Base-by-base conservation (phyloP, 495 filamentous ascomycete species). In the Trichoderma virens region DNA sequence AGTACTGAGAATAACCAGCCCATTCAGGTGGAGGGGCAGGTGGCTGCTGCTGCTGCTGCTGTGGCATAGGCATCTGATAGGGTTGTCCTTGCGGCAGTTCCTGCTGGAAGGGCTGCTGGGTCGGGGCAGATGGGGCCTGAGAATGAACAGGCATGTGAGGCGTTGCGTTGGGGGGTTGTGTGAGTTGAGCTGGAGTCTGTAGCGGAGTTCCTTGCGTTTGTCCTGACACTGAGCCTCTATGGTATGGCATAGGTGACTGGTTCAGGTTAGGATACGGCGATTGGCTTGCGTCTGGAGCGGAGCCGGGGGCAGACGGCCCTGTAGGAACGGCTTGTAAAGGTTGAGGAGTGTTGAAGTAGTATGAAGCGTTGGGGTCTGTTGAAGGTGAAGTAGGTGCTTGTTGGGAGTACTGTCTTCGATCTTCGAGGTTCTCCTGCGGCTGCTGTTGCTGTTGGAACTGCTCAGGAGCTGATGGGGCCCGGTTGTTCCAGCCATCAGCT, bases 1-100 rank as follows among this genome's bases (percentile, higher is more conserved):
- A 73, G 41, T 90, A 84, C 67, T 86, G 83, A 3, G 78, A 79
- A 68, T 89, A 91, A 11, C 86, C 79, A 3, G 74, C 68, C 64
- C 86, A 80, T 9, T 80, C 74, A 38, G 75, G 74, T 13, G 70
- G 71, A 45, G 62, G 66, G 13, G 67, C 64, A 43, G 68, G 69
- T 41, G 59, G 62, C 35, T 70, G 70, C 62, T 72, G 69, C 64
- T 75, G 73, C 65, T 67, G 70, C 56, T 69, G 68, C 66, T 65
- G 74, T 47, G 70, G 70, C 35, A 65, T 30, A 30, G 23, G 23
- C 2, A 56, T 16, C 9, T 56, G 51, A 56, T 56, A 56, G 25
- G 51, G 65, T 59, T 70, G 65, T n/a, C 70, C 69, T 4, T 70
- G 71, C 11, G 68, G 67, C 7, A 67, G 65, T 39, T 74, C 70